A percentile compares a stretch with the other conserved stretches of the same genome.
phyloP scores from a whole-genome alignment of 1,284 basidiomycete genomes.

The Flammula alnicola region DNA sequence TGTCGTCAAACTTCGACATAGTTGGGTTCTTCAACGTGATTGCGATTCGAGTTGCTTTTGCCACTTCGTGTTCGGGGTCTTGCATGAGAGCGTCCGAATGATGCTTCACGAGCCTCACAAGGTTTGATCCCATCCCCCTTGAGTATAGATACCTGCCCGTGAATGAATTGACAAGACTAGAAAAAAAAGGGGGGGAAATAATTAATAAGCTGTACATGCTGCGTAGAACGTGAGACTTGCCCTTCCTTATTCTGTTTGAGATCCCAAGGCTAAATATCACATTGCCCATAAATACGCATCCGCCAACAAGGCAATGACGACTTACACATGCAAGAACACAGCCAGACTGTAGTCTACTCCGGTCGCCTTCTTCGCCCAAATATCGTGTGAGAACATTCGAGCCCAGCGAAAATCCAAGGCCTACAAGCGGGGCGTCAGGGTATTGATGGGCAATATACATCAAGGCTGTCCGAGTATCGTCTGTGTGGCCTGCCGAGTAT shows the following conservation, averaged over 20 bases:
- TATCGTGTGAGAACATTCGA: constrained; percentile 91
- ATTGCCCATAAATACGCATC: neutral
- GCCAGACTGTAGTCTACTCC: constrained; percentile 42
- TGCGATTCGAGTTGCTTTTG: constrained; percentile 49
- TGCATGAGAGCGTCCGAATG: constrained; percentile 58
- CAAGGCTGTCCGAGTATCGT: constrained; percentile 84
- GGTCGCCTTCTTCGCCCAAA: constrained; percentile 82
- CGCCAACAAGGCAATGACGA: too few species aligned
- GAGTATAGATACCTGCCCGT: constrained; percentile 79
- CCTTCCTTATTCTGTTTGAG: constrained; percentile 59
- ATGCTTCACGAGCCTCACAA: constrained; percentile 65
- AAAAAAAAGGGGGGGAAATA: too few species aligned
- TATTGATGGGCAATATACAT: constrained; percentile 77
- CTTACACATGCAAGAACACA: constrained; percentile 82
- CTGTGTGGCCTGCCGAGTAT: constrained; percentile 86
- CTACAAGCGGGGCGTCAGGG: constrained; percentile 83
- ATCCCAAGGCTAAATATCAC: constrained; percentile 70
- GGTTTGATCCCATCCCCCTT: constrained; percentile 80
- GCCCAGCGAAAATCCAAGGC: constrained; percentile 93
- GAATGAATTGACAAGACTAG: constrained; percentile 65
- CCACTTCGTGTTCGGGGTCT: constrained; percentile 54
- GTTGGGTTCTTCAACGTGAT: constrained; percentile 54
- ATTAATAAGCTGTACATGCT: constrained; percentile 5
- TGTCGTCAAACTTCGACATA: constrained; percentile 63
- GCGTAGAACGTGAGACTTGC: constrained; percentile 38